phyloP scores from a whole-genome alignment of 495 filamentous ascomycete genomes.

The Penicillium psychrofluorescens region DNA sequence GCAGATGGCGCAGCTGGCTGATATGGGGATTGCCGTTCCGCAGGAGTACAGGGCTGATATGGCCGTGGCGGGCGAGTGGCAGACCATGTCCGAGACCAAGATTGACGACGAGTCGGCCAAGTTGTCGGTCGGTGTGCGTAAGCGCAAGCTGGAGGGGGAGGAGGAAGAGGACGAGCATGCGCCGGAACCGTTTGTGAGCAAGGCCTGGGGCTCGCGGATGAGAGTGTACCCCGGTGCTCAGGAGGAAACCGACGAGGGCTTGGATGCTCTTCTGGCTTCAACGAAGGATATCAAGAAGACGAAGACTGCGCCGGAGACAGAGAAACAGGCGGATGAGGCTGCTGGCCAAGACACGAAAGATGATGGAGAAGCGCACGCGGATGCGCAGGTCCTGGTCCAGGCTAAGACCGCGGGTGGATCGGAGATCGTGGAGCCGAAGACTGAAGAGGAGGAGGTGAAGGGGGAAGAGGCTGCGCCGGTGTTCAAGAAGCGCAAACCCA shows the following conservation, averaged over 20 bases:
- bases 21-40: constrained; percentile 80
- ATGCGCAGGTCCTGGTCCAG: too few relatives aligned
- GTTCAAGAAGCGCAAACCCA: constrained; percentile 90
- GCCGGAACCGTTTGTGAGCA: constrained; percentile 54
- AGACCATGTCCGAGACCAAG: constrained; percentile 53
- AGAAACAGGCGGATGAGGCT: constrained; percentile 3
- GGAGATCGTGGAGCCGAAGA: constrained; percentile 4
- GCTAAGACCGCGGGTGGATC: too few relatives aligned
- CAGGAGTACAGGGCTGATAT: constrained; percentile 70
- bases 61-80: constrained; percentile 89
- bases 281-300: constrained; percentile 42
- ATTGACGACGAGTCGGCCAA: constrained; percentile 17
- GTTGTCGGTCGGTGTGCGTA: constrained; percentile 48
- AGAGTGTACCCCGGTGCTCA: constrained; percentile 52
- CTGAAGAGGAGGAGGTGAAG: constrained; percentile 29
- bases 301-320: constrained; percentile 17
- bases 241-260: constrained; percentile 49
- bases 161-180: constrained; percentile 54
- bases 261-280: constrained; percentile 61
- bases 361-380: too few relatives aligned
- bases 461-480: constrained; percentile 32
- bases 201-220: constrained; percentile 68
- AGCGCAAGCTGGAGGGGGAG: constrained; percentile 53
- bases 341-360: not conserved
- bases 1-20: constrained; percentile 80